Evolutionary conservation across 176 grass and related monocot species (phyloP).

Genomic region (Saccharum officinarum): DNA sequence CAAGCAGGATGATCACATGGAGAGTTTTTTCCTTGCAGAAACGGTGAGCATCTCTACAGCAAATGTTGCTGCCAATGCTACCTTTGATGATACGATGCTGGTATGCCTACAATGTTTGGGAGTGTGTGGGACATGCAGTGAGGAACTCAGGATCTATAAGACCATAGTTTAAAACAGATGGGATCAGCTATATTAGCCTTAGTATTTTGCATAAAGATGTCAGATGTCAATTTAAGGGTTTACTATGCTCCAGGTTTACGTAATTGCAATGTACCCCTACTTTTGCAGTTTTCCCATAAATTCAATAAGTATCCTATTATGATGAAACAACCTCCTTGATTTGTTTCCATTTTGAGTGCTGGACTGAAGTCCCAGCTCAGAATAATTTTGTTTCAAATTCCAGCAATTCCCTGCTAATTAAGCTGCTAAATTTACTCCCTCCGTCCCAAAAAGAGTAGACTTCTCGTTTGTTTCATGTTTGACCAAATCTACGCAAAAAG

Average conservation of each 20-base stretch:
- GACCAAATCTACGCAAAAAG: neutral
- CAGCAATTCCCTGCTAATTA: neutral
- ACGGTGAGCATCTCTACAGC: constrained; percentile 52
- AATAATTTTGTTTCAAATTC: neutral
- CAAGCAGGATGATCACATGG: constrained; percentile 97
- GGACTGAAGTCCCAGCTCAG: neutral
- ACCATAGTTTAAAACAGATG: neutral
- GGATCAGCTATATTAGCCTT: neutral
- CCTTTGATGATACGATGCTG: constrained; percentile 14
- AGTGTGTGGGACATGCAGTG: constrained; percentile 3
- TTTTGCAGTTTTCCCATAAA: neutral
- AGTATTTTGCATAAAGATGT: neutral
- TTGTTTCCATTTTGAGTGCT: neutral
- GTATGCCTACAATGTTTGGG: neutral
- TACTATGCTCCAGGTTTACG: neutral
- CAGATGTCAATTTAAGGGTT: neutral
- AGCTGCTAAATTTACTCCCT: constrained; percentile 12
- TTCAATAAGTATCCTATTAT: neutral
- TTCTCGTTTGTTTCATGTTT: neutral
- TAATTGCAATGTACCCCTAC: neutral
- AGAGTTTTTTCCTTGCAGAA: constrained; percentile 99
- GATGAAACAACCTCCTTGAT: neutral
- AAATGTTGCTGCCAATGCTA: neutral
- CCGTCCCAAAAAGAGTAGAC: neutral
- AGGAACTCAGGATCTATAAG: neutral